Percentiles rank a stretch among this genome's conserved stretches.
Evolutionary conservation across 2,329 filamentous ascomycete species (phyloP).

Genomic region (Simplicillium sp.): DNA sequence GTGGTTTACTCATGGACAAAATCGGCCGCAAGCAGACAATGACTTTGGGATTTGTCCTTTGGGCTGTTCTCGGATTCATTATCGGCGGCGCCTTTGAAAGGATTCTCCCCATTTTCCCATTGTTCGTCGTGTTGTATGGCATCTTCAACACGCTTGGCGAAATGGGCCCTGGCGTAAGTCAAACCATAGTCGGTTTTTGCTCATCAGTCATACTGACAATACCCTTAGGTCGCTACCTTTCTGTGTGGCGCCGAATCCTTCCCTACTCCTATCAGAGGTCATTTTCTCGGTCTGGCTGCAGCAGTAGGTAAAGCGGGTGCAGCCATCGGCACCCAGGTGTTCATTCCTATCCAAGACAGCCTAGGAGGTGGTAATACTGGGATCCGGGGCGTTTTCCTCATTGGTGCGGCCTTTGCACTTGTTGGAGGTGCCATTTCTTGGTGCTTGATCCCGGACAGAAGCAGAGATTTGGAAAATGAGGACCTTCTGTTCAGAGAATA

Average conservation of each 20-base stretch:
- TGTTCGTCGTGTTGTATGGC: constrained; percentile 42
- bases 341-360: constrained; percentile 11
- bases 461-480: constrained; percentile 10
- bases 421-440: constrained; percentile 13
- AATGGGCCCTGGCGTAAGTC: constrained; percentile 31
- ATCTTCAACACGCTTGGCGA: constrained; percentile 27
- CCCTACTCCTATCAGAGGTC: constrained; percentile 38
- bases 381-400: constrained; percentile 16
- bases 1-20: constrained; percentile 27
- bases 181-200: constrained; percentile 17
- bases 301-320: constrained; percentile 41
- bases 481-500: constrained; percentile 10
- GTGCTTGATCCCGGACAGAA: constrained; percentile 15
- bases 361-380: constrained; percentile 13
- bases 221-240: constrained; percentile 23
- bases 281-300: constrained; percentile 38
- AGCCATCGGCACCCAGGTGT: constrained; percentile 32
- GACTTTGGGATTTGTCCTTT: constrained; percentile 13
- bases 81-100: constrained; percentile 37
- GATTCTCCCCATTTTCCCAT: constrained; percentile 34
- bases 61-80: constrained; percentile 32
- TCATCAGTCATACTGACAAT: constrained; percentile 15
- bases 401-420: constrained; percentile 15
- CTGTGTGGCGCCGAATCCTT: constrained; percentile 39
- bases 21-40: constrained; percentile 22